Base-by-base conservation (phyloP, 768 basidiomycete species). In the Pholiota conissans region DNA sequence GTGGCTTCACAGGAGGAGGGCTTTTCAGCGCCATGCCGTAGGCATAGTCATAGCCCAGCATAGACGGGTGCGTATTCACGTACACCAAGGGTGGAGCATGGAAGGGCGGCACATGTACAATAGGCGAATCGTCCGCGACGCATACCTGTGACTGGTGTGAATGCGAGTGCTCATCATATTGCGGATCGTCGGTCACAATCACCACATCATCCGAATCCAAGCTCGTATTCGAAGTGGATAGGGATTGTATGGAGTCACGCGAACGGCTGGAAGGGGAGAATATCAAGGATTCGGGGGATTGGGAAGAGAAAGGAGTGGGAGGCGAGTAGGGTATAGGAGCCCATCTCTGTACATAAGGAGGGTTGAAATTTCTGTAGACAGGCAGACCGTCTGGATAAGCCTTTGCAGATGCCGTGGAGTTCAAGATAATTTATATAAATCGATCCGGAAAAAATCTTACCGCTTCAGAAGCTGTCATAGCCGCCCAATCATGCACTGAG, bases 81-180 rank as follows among this genome's bases (percentile, higher is more conserved):
- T 66, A 61, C 14, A 59, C 34, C 29, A 61, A 50, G 4, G 69
- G 53, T 4, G 69, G 53, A 3, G 27, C 46, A n/a, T 70, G 72
- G 45, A 69, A 70, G 4, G 73, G 73, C 8, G 73, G 64, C 18
- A 73, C 69, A 58, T 76, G 75, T 20, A 73, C 59, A 42, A 72
- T 45, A 2, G 71, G 69, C 3, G 66, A 64, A 29, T 70, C 69
- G 20, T 76, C 74, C n/a, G 65, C 61, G 27, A 76, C 64, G 37
- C 62, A 67, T 32, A 78, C 63, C 62, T 70, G 71, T n/a, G 77
- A 77, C 63, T 77, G 77, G 54, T 76, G 69, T 40, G 68, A 68
- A 55, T 78, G 75, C 13, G 67, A 58, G 60, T 76, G 76, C 61
- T 78, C 77, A 56, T 59, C 61, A 57, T 73, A 78, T 58, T 72